Percentiles rank a stretch among this genome's conserved stretches.
These are phyloP conservation scores for Neurospora intermedia DNA, from an alignment of 495 filamentous ascomycete genomes.

Conservation along the genomic window DNA sequence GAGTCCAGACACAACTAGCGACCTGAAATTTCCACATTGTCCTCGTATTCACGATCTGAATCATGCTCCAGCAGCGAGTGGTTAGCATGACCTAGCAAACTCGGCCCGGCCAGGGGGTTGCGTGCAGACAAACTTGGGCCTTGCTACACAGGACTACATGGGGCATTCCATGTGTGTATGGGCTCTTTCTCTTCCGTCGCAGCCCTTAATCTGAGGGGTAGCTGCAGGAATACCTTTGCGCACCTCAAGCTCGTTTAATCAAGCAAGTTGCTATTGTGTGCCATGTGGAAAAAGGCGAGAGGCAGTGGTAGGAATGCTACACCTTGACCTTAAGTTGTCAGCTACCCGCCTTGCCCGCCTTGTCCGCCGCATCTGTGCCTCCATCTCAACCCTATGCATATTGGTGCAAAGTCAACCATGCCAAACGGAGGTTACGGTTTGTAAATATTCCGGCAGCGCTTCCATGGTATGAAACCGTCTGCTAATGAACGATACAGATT, in stretches of 20 bases:
- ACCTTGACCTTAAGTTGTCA: not conserved
- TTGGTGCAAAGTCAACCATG: slow-evolving; percentile 1
- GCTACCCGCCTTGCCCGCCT: not conserved
- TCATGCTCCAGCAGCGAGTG: not conserved
- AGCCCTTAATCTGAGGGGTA: slow-evolving; percentile 16
- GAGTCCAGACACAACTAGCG: not conserved
- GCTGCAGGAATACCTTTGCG: slow-evolving; percentile 1
- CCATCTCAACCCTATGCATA: slow-evolving; percentile 14
- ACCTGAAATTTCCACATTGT: not conserved
- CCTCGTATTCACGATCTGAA: not conserved
- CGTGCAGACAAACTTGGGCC: not conserved
- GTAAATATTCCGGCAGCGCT: not conserved
- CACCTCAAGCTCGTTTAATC: not conserved
- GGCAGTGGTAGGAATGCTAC: not conserved
- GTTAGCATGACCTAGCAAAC: not conserved
- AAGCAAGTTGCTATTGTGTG: not conserved
- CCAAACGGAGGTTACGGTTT: not conserved
- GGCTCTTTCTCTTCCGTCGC: not conserved
- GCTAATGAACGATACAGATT: not conserved
- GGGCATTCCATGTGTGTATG: not conserved
- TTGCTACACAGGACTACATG: not conserved
- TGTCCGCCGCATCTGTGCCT: not conserved
- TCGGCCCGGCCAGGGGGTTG: not conserved
- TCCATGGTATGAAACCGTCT: not conserved
- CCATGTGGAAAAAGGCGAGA: not conserved